Evolutionary conservation across 1,284 basidiomycete species (phyloP).

Genomic region (Ceratobasidium sp.): DNA sequence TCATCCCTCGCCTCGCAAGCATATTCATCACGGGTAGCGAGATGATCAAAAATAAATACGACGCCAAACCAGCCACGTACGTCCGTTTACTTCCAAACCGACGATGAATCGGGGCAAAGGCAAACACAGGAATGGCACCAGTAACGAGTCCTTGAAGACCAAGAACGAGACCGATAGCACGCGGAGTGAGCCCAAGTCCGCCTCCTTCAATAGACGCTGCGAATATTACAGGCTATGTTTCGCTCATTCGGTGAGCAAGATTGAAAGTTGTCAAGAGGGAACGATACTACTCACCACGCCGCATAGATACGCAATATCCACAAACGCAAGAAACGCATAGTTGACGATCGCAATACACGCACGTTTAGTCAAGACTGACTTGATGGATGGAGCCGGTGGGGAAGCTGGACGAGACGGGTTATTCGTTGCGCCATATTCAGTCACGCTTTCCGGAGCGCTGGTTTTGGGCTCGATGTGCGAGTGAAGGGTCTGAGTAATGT

Average conservation of each 20-base stretch:
- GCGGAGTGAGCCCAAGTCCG: slow-evolving; percentile 46
- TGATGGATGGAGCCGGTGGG: slow-evolving; percentile 11
- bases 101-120: slow-evolving; percentile 45
- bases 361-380: slow-evolving; percentile 26
- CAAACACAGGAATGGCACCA: slow-evolving; percentile 43
- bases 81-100: slow-evolving; percentile 47
- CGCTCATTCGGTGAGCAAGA: neutral
- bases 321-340: slow-evolving; percentile 40
- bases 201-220: slow-evolving; percentile 45
- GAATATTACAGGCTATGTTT: slow-evolving; percentile 44
- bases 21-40: slow-evolving; percentile 47
- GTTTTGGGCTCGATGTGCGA: neutral
- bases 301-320: slow-evolving; percentile 30
- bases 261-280: too few relatives aligned
- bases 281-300: too few relatives aligned
- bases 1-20: slow-evolving; percentile 25
- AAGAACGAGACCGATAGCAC: slow-evolving; percentile 47
- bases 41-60: slow-evolving; percentile 31
- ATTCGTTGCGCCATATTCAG: slow-evolving; percentile 5
- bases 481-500: neutral
- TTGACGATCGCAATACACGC: slow-evolving; percentile 39
- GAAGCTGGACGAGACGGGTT: neutral
- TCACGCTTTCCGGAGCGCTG: neutral
- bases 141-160: slow-evolving; percentile 45
- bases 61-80: slow-evolving; percentile 33